Base-by-base conservation (phyloP, 495 filamentous ascomycete genomes). In the Symbiotaphrina buchneri region DNA sequence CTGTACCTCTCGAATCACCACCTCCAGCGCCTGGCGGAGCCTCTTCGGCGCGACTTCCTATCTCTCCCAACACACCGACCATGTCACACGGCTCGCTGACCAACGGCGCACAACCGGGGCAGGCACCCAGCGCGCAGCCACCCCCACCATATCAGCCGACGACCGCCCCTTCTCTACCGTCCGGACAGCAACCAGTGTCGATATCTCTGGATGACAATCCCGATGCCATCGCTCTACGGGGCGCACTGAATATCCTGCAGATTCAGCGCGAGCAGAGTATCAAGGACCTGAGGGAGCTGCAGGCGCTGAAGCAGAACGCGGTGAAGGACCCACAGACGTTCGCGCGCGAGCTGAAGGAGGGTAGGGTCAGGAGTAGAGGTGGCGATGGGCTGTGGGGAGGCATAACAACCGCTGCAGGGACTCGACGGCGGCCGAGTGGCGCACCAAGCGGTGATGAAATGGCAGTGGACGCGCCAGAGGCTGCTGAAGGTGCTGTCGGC, bases 181-280 rank as follows among this genome's bases (percentile, higher is more conserved):
- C n/a, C n/a, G n/a, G n/a, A n/a, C n/a, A n/a, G 0, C 49, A 58
- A 0, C 54, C 72, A 1, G 56, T 66, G 8, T 72, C 80, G 7
- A 70, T 91, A 41, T 65, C 67, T 33, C 73, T 81, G 47, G 71
- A 70, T 39, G 58, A 66, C 29, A 90, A 90, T 41, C 68, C 79
- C 3, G 83, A 93, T 54, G 80, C 71, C 1, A 71, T 90, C 15
- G 83, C 83, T 3, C 57, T 93, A 18, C 66, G 71, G 22, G 71
- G 72, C 14, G 74, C 82, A 3, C 76, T 91, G 40, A 68, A 72
- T 3, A 71, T 90, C 27, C 55, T 93, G 20, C 78, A 85, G 53
- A 52, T 87, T 27, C 83, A 93, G 51, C 74, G 72, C 28, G 63
- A 71, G 38, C 76, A 76, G 46, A 71, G 72, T 10, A 44, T 65